Percentiles rank a stretch among this genome's conserved stretches.
phyloP scores from a whole-genome alignment of 2,329 filamentous ascomycete genomes.

The Sphaerulina vaccinii region DNA sequence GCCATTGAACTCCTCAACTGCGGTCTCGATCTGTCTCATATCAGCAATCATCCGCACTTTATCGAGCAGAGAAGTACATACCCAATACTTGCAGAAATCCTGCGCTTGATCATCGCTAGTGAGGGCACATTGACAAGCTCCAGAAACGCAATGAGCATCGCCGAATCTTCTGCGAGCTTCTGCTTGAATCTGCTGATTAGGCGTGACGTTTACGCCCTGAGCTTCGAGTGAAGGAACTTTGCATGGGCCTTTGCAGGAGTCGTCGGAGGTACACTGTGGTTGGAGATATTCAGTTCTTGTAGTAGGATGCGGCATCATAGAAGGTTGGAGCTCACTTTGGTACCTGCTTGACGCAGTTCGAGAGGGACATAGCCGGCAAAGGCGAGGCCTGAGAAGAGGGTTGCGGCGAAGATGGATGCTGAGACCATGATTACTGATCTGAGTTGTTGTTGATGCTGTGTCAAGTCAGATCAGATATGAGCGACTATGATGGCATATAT shows the following conservation, averaged over 20 bases:
- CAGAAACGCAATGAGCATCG: conserved; percentile 14
- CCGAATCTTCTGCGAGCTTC: conserved; percentile 18
- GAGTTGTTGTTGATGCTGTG: not conserved
- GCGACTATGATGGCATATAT: not conserved
- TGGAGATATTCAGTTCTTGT: too few species aligned
- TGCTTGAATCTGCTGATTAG: conserved; percentile 16
- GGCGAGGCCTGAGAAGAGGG: conserved; percentile 12
- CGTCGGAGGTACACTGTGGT: conserved; percentile 18
- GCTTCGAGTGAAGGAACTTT: not conserved
- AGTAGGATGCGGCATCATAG: not conserved
- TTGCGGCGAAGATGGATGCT: conserved; percentile 1
- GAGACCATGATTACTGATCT: conserved; percentile 10
- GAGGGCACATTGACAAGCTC: conserved; percentile 14
- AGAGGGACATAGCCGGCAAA: conserved; percentile 9
- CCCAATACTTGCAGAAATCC: conserved; percentile 12
- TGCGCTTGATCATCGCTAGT: conserved; percentile 14
- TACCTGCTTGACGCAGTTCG: conserved; percentile 6
- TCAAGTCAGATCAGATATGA: not conserved
- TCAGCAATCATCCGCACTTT: not conserved
- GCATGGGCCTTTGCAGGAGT: conserved; percentile 17
- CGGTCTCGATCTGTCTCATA: conserved; percentile 16
- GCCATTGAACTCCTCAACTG: conserved; percentile 15
- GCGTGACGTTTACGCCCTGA: conserved; percentile 15
- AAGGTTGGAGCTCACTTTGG: not conserved
- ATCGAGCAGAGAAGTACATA: not conserved